phyloP scores from a whole-genome alignment of 2,329 filamentous ascomycete species.

The Colletotrichum orbiculare region DNA sequence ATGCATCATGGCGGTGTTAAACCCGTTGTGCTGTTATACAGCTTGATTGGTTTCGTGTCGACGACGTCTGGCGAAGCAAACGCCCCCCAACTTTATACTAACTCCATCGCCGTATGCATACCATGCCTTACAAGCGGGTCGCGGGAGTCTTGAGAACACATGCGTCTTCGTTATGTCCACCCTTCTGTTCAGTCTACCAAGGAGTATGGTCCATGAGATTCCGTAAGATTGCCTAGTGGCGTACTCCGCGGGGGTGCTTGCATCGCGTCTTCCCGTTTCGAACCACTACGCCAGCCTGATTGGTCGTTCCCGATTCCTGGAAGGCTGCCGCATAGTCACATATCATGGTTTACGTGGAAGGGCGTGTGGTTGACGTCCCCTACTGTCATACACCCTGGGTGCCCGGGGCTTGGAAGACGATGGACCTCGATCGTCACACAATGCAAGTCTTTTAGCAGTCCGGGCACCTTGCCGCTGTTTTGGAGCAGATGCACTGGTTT shows the following conservation, averaged over 20 bases:
- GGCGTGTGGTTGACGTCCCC: not conserved
- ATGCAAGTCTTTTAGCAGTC: conserved; percentile 5
- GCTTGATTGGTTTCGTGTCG: conserved; percentile 7
- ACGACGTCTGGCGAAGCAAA: conserved; percentile 16
- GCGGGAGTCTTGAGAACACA: conserved; percentile 9
- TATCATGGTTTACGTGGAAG: not conserved
- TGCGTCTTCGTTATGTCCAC: not conserved
- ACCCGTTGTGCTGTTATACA: conserved; percentile 1
- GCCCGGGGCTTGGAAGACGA: conserved; percentile 7
- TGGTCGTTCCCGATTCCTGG: conserved; percentile 31
- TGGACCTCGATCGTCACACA: conserved; percentile 7
- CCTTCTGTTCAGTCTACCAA: not conserved
- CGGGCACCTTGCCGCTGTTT: not conserved
- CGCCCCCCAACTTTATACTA: not conserved
- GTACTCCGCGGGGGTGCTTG: conserved; percentile 8
- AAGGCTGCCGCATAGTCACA: conserved; percentile 19
- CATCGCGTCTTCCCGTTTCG: conserved; percentile 17
- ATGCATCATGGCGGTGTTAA: too few relatives aligned
- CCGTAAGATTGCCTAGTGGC: conserved; percentile 26
- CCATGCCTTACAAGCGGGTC: conserved; percentile 2
- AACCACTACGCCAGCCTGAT: conserved; percentile 7
- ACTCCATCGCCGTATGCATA: conserved; percentile 2
- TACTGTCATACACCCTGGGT: not conserved
- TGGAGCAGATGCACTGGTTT: not conserved
- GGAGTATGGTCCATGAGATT: not conserved